Conservation (phyloP, 768 basidiomycete species). For the Kwoniella shandongensis region DNA sequence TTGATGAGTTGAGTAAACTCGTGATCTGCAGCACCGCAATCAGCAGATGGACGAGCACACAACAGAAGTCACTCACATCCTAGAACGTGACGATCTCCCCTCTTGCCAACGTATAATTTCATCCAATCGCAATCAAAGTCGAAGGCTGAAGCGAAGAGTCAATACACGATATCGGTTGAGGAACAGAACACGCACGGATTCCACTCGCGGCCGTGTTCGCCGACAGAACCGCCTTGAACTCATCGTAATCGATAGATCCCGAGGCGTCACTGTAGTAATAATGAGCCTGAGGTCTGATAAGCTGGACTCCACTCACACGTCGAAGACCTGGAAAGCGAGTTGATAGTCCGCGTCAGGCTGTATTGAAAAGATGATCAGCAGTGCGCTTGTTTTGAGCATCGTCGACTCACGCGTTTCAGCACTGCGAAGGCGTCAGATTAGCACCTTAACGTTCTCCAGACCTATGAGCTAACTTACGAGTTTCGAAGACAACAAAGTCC, state of each 20-base stretch:
- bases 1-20: conserved; percentile 99
- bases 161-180: neutral
- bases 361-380: conserved; percentile 56
- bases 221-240: conserved; percentile 88
- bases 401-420: conserved; percentile 37
- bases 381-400: neutral
- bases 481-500: conserved; percentile 94
- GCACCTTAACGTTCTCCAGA: conserved; percentile 3
- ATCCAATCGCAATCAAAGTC: conserved; percentile 97
- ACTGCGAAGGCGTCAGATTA: conserved; percentile 20
- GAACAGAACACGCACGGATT: conserved; percentile 35
- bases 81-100: conserved; percentile 83
- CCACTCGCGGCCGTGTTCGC: conserved; percentile 70
- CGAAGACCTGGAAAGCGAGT: conserved; percentile 95
- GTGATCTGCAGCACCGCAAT: conserved; percentile 62
- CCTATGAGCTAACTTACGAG: conserved; percentile 52
- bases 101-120: conserved; percentile 90
- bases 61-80: conserved; percentile 66
- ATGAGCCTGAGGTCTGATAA: conserved; percentile 6
- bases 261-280: conserved; percentile 68
- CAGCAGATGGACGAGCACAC: neutral
- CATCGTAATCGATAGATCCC: conserved; percentile 89
- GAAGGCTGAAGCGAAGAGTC: conserved; percentile 59
- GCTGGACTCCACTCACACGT: conserved; percentile 72
- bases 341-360: conserved; percentile 97